Evolutionary conservation across 305 asterid species (phyloP).

Genomic region (Plantago lanceolata): DNA sequence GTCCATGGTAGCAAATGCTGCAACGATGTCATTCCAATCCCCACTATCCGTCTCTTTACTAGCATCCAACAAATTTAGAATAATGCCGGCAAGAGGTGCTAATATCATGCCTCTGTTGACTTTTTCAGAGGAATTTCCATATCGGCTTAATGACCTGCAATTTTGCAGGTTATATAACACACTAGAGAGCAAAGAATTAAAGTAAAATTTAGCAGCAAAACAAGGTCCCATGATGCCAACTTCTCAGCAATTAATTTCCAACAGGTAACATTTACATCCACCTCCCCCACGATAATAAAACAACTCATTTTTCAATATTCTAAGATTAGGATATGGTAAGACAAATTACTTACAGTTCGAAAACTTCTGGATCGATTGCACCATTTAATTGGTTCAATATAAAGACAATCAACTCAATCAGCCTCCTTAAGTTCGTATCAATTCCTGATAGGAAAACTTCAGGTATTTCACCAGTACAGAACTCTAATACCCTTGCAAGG

Average conservation of each 20-base stretch:
- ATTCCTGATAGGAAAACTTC: slow-evolving; percentile 71
- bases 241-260: too few relatives aligned
- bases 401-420: slow-evolving; percentile 76
- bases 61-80: slow-evolving; percentile 72
- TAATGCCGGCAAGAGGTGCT: slow-evolving; percentile 90
- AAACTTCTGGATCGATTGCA: slow-evolving; percentile 64
- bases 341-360: slow-evolving; percentile 63
- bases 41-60: slow-evolving; percentile 30
- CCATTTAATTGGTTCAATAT: slow-evolving; percentile 67
- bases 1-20: slow-evolving; percentile 78
- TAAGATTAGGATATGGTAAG: neutral
- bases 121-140: slow-evolving; percentile 74
- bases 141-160: slow-evolving; percentile 67
- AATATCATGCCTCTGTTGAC: slow-evolving; percentile 74
- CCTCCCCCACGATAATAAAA: too few relatives aligned
- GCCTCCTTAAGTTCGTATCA: slow-evolving; percentile 75
- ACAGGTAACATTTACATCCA: too few relatives aligned
- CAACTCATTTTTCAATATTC: too few relatives aligned
- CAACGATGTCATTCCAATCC: slow-evolving; percentile 59
- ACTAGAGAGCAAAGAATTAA: slow-evolving; percentile 16
- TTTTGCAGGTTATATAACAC: neutral
- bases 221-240: neutral
- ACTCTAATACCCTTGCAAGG: slow-evolving; percentile 85
- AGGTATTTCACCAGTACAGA: slow-evolving; percentile 82
- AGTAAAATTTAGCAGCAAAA: slow-evolving; percentile 7